A percentile compares a stretch with the other conserved stretches of the same genome.
Evolutionary conservation across 2,329 filamentous ascomycete genomes (phyloP).

Genomic region (Neonectria faginata): DNA sequence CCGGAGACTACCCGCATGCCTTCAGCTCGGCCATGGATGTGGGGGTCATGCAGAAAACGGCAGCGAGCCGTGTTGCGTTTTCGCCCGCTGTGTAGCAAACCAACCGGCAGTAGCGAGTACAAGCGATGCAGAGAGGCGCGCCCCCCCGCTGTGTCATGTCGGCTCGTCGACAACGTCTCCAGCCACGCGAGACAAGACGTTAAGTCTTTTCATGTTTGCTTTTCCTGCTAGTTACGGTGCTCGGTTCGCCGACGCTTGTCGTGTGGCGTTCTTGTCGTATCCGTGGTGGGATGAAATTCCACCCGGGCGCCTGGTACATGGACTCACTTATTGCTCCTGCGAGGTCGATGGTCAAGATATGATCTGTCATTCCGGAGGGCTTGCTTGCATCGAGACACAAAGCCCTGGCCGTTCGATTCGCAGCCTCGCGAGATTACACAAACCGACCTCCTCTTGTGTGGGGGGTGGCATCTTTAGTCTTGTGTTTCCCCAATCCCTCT

Average conservation of each 20-base stretch:
- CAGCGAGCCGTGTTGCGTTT: slow-evolving; percentile 1
- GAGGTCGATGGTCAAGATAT: not conserved
- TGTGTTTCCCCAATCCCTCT: not conserved
- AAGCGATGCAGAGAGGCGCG: not conserved
- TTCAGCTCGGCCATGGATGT: not conserved
- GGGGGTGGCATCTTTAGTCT: not conserved
- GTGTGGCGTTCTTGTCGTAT: not conserved
- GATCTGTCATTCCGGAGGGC: not conserved
- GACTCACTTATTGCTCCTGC: not conserved
- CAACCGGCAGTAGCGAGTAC: not conserved
- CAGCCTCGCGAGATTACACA: slow-evolving; percentile 2
- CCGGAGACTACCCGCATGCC: not conserved
- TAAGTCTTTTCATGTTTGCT: not conserved
- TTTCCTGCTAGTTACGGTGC: not conserved
- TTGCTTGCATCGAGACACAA: not conserved
- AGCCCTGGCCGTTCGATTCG: not conserved
- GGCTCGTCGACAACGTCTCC: not conserved
- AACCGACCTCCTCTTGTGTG: not conserved
- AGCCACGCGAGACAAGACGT: not conserved
- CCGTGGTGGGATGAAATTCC: not conserved
- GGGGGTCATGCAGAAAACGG: not conserved
- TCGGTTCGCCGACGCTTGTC: not conserved
- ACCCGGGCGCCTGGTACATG: not conserved
- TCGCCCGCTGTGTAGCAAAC: not conserved
- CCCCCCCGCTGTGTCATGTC: not conserved